Percentiles rank a stretch among this genome's conserved stretches.
phyloP scores from a whole-genome alignment of 2,329 filamentous ascomycete species.

The Lomentospora prolificans region DNA sequence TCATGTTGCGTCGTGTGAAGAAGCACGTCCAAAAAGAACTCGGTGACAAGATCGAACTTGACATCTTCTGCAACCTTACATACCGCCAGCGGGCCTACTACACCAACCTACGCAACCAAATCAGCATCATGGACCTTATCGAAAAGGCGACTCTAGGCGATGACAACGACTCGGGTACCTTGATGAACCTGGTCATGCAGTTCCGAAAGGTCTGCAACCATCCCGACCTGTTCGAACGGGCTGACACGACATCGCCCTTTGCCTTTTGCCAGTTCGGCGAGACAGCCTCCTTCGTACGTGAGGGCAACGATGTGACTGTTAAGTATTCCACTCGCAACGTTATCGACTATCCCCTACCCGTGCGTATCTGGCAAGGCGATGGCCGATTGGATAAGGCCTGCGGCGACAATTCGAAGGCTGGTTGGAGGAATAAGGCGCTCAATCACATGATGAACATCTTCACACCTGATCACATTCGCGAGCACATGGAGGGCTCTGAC shows the following conservation, averaged over 20 bases:
- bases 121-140: constrained; percentile 96
- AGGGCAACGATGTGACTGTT: constrained; percentile 69
- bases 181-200: constrained; percentile 99
- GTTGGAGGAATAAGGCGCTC: constrained; percentile 71
- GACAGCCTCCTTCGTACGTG: constrained; percentile 87
- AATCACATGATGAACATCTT: constrained; percentile 84
- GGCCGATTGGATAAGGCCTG: constrained; percentile 69
- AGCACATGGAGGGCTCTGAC: constrained; percentile 49
- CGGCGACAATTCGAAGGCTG: constrained; percentile 61
- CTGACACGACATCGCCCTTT: constrained; percentile 80
- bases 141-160: constrained; percentile 93
- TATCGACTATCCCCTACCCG: constrained; percentile 77
- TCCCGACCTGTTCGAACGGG: constrained; percentile 90
- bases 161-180: constrained; percentile 84
- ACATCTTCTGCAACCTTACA: constrained; percentile 93
- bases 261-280: constrained; percentile 83
- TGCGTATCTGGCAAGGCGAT: constrained; percentile 69
- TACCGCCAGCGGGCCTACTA: constrained; percentile 95
- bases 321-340: constrained; percentile 79
- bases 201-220: constrained; percentile 99
- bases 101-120: constrained; percentile 84
- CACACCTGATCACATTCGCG: constrained; percentile 65
- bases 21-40: constrained; percentile 99
- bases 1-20: constrained; percentile 99
- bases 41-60: constrained; percentile 95